phyloP scores from a whole-genome alignment of 2,329 filamentous ascomycete genomes.

The Periconia sp. region DNA sequence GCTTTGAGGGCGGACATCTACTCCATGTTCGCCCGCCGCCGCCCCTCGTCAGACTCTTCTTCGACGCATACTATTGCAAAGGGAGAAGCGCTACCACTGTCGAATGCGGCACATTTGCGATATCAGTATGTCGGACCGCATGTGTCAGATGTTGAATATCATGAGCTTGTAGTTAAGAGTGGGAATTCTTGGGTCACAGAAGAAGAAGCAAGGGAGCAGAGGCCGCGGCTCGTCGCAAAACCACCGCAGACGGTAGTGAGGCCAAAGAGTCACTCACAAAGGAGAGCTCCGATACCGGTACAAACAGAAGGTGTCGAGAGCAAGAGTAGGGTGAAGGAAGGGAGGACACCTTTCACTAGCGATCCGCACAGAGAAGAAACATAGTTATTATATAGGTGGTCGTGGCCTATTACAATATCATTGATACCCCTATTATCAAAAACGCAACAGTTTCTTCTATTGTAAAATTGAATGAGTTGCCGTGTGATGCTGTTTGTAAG shows the following conservation, averaged over 20 bases:
- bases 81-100: no score
- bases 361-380: no score
- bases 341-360: no score
- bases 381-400: no score
- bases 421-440: no score
- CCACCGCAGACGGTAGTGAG: background rate
- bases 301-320: background rate
- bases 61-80: background rate
- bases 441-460: no score
- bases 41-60: background rate
- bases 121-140: background rate
- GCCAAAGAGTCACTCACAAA: background rate
- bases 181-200: background rate
- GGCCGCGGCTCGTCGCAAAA: background rate
- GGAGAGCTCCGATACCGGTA: background rate
- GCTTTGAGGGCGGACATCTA: no score
- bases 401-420: no score
- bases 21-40: background rate
- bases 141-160: background rate
- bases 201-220: background rate
- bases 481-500: no score
- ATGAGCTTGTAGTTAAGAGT: background rate
- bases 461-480: no score
- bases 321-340: background rate
- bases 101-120: background rate